Evolutionary conservation across 169 alveolate genomes (phyloP).

Genomic region (Plasmodium vivax): DNA sequence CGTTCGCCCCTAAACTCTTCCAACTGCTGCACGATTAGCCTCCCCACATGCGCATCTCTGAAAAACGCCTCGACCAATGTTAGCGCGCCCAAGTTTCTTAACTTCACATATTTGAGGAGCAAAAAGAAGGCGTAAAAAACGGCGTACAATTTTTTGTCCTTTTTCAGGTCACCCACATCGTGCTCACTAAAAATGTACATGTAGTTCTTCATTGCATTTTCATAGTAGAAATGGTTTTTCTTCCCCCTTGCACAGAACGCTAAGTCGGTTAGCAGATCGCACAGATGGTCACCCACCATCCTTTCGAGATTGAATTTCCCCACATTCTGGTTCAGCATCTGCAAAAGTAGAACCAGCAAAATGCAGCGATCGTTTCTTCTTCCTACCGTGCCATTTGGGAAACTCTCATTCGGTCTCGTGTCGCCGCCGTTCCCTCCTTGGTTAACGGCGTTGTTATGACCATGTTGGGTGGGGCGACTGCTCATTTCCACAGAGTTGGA

Average conservation of each 20-base stretch:
- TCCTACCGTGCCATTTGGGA: background rate
- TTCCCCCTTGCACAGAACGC: background rate
- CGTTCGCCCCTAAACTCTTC: slow-evolving; percentile 28
- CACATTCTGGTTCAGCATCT: slow-evolving; percentile 21
- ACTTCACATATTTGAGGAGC: slow-evolving; percentile 57
- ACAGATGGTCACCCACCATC: background rate
- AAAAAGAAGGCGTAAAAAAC: slow-evolving; percentile 27
- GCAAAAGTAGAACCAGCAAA: slow-evolving; percentile 16
- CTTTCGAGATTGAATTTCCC: slow-evolving; percentile 31
- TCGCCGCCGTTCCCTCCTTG: background rate
- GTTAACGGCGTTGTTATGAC: background rate
- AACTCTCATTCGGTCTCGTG: background rate
- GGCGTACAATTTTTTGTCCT: background rate
- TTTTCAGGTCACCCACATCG: background rate
- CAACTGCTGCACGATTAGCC: slow-evolving; percentile 8
- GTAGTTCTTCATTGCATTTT: slow-evolving; percentile 25
- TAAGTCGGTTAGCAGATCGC: background rate
- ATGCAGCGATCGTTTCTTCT: background rate
- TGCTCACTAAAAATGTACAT: slow-evolving; percentile 14
- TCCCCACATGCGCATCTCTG: slow-evolving; percentile 32
- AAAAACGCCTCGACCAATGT: slow-evolving; percentile 39
- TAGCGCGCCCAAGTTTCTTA: slow-evolving; percentile 19
- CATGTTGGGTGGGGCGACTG: background rate
- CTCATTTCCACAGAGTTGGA: background rate
- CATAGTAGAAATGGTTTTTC: slow-evolving; percentile 15